phyloP scores from a whole-genome alignment of 1,139 yeast genomes.

The Ogataea hybrid region DNA sequence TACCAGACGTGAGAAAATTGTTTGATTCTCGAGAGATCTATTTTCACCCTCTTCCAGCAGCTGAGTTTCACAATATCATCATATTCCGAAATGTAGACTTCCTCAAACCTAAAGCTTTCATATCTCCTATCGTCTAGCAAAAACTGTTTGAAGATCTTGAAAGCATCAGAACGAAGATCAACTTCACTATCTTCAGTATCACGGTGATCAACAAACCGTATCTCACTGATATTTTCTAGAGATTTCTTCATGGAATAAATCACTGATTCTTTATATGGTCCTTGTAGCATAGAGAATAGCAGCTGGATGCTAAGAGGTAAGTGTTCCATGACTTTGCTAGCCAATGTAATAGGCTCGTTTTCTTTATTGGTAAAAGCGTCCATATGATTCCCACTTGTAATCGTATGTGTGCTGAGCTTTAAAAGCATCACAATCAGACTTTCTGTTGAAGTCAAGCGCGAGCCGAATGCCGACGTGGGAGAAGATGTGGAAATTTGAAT shows the following conservation, averaged over 20 bases:
- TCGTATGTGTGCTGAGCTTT: background rate
- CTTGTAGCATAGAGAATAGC: constrained; percentile 3
- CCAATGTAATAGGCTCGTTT: background rate
- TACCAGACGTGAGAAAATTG: background rate
- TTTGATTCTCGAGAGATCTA: constrained; percentile 9
- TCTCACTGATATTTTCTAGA: background rate
- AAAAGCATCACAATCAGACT: too few relatives aligned
- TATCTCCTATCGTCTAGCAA: background rate
- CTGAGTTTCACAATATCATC: background rate
- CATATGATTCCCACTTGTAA: too few relatives aligned
- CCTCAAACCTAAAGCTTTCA: background rate
- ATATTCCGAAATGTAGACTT: background rate
- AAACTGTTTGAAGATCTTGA: background rate
- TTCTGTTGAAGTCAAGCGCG: too few relatives aligned
- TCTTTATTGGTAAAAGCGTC: background rate
- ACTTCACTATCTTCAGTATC: constrained; percentile 1
- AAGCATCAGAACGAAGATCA: constrained; percentile 5
- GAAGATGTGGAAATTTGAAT: too few relatives aligned
- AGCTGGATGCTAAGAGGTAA: background rate
- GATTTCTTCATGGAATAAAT: background rate
- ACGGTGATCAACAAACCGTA: constrained; percentile 1
- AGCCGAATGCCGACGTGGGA: too few relatives aligned
- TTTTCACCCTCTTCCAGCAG: background rate
- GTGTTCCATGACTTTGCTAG: background rate
- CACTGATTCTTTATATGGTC: background rate